Evolutionary conservation across 495 filamentous ascomycete species (phyloP).

Genomic region (Penicillium turbatum): DNA sequence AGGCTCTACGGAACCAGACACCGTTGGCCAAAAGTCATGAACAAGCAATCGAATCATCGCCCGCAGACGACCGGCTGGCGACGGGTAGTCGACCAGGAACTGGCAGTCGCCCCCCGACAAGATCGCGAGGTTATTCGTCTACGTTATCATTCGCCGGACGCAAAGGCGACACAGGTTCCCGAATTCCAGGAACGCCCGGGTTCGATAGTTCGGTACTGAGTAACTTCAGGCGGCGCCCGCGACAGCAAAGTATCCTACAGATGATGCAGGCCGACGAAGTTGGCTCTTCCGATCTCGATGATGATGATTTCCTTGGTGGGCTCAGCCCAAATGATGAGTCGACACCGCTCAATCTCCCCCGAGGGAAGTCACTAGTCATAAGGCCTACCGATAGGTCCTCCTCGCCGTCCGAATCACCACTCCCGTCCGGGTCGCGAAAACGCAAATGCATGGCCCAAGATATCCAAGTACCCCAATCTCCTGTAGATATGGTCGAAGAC

Average conservation of each 20-base stretch:
- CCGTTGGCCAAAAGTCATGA: conserved; percentile 34
- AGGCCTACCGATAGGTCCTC: conserved; percentile 16
- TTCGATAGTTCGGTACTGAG: conserved; percentile 52
- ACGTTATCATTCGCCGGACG: conserved; percentile 41
- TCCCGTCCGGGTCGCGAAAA: conserved; percentile 36
- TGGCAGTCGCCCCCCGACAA: conserved; percentile 40
- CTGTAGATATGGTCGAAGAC: conserved; percentile 18
- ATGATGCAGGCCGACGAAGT: conserved; percentile 55
- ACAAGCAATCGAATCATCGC: conserved; percentile 41
- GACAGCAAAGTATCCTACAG: conserved; percentile 65
- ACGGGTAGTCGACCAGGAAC: conserved; percentile 40
- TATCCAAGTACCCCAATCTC: conserved; percentile 21
- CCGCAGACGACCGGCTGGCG: conserved; percentile 29
- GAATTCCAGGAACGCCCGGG: conserved; percentile 47
- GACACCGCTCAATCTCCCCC: conserved; percentile 52
- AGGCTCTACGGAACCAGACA: conserved; percentile 31
- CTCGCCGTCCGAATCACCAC: conserved; percentile 21
- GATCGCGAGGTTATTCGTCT: conserved; percentile 47
- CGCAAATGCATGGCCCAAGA: conserved; percentile 29
- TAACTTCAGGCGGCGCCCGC: conserved; percentile 61
- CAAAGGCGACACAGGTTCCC: conserved; percentile 39
- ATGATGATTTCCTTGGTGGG: conserved; percentile 53
- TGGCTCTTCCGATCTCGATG: conserved; percentile 43
- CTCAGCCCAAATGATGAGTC: conserved; percentile 64
- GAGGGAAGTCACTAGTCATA: conserved; percentile 29